Percentiles rank a stretch among this genome's conserved stretches.
Evolutionary conservation across 441 rosid genomes (phyloP).

Genomic region (Pelargonium hybrid): DNA sequence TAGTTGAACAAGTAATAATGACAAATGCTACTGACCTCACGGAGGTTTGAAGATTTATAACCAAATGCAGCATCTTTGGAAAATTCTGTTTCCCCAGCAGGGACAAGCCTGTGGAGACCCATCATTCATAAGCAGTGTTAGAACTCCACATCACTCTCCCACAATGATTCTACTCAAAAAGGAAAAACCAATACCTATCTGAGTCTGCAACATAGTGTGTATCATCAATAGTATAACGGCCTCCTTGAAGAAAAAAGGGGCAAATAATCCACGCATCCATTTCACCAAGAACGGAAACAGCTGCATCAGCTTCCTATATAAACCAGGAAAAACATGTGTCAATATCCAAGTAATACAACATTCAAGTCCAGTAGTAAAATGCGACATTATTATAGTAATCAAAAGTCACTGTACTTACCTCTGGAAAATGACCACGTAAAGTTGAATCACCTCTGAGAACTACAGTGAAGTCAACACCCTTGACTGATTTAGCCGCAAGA

Average conservation of each 20-base stretch:
- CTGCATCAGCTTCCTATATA: slow-evolving; percentile 85
- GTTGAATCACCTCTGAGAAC: slow-evolving; percentile 98
- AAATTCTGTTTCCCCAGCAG: slow-evolving; percentile 93
- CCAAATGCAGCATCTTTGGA: slow-evolving; percentile 95
- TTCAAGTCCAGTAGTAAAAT: background rate
- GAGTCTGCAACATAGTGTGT: slow-evolving; percentile 90
- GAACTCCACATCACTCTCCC: slow-evolving; percentile 9
- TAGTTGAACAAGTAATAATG: background rate
- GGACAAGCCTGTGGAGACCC: slow-evolving; percentile 54
- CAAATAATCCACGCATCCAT: slow-evolving; percentile 95
- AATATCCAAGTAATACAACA: slow-evolving; percentile 13
- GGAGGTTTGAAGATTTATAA: slow-evolving; percentile 78
- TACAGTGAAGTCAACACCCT: slow-evolving; percentile 53
- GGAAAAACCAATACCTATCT: slow-evolving; percentile 41
- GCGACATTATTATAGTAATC: slow-evolving; percentile 13
- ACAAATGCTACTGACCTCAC: slow-evolving; percentile 43
- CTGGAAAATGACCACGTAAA: slow-evolving; percentile 93
- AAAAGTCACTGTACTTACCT: slow-evolving; percentile 40
- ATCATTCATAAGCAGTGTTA: slow-evolving; percentile 16
- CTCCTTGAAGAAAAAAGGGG: slow-evolving; percentile 97
- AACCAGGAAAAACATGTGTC: slow-evolving; percentile 15
- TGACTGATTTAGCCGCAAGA: slow-evolving; percentile 54
- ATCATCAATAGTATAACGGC: slow-evolving; percentile 80
- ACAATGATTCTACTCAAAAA: slow-evolving; percentile 6
- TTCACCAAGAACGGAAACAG: slow-evolving; percentile 75